A percentile compares a stretch with the other conserved stretches of the same genome.
phyloP scores from a whole-genome alignment of 768 basidiomycete species.

The Inosperma sp. region DNA sequence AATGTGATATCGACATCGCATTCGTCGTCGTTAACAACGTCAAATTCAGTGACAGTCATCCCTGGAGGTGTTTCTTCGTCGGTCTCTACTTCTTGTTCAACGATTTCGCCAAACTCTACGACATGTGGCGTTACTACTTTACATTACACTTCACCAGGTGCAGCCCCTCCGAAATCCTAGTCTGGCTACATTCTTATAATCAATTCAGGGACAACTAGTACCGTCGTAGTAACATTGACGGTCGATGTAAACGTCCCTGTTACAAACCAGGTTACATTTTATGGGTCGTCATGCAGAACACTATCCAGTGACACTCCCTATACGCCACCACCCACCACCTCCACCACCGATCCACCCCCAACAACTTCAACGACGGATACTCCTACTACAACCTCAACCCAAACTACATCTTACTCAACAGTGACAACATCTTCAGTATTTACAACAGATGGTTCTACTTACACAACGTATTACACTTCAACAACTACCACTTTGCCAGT shows the following conservation, averaged over 20 bases:
- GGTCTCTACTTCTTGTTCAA: slow-evolving; percentile 15
- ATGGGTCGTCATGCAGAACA: slow-evolving; percentile 22
- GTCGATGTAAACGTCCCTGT: slow-evolving; percentile 18
- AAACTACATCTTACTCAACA: slow-evolving; percentile 13
- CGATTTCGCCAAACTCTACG: slow-evolving; percentile 8
- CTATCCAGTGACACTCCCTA: slow-evolving; percentile 6
- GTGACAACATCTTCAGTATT: slow-evolving; percentile 8
- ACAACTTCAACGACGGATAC: slow-evolving; percentile 10
- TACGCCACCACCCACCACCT: slow-evolving; percentile 7
- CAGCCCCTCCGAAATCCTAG: not conserved
- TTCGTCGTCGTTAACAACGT: slow-evolving; percentile 16
- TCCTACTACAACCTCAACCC: slow-evolving; percentile 4
- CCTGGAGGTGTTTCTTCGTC: slow-evolving; percentile 16
- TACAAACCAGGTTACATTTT: slow-evolving; percentile 22
- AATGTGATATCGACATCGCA: slow-evolving; percentile 20
- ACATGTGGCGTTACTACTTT: slow-evolving; percentile 15
- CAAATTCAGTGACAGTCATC: slow-evolving; percentile 16
- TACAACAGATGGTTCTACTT: slow-evolving; percentile 14
- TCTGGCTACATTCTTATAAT: not conserved
- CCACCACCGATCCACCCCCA: slow-evolving; percentile 2
- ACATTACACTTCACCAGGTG: slow-evolving; percentile 21
- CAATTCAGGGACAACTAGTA: slow-evolving; percentile 15
- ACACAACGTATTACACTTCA: slow-evolving; percentile 5
- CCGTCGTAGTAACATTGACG: slow-evolving; percentile 18
- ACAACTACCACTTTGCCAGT: too few species aligned